phyloP scores from a whole-genome alignment of 495 filamentous ascomycete genomes.

The Bombardia bombarda region DNA sequence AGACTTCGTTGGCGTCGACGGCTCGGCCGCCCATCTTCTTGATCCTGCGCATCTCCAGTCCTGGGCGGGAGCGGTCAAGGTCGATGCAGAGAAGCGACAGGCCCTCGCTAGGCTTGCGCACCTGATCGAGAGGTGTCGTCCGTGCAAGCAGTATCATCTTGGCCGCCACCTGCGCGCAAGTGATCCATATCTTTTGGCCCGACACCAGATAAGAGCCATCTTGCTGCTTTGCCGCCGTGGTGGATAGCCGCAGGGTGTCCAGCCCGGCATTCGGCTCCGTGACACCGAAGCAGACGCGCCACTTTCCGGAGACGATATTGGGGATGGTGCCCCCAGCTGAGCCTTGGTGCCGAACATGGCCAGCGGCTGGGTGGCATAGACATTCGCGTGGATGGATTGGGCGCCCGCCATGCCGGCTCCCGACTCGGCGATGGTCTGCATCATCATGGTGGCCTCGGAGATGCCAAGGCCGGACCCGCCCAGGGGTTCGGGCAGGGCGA shows the following conservation, averaged over 20 bases:
- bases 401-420: slow-evolving; percentile 74
- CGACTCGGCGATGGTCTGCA: slow-evolving; percentile 71
- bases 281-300: slow-evolving; percentile 61
- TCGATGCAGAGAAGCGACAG: slow-evolving; percentile 72
- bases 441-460: slow-evolving; percentile 77
- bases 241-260: slow-evolving; percentile 62
- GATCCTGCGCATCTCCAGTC: slow-evolving; percentile 60
- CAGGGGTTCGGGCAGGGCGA: slow-evolving; percentile 63
- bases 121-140: slow-evolving; percentile 58
- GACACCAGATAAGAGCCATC: slow-evolving; percentile 52
- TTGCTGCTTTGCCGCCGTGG: slow-evolving; percentile 43
- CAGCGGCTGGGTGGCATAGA: slow-evolving; percentile 72
- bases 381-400: slow-evolving; percentile 64
- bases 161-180: slow-evolving; percentile 65
- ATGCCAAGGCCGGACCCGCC: slow-evolving; percentile 72
- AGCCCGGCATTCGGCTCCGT: slow-evolving; percentile 61
- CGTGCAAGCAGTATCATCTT: slow-evolving; percentile 75
- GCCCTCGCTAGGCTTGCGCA: slow-evolving; percentile 58
- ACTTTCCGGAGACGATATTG: slow-evolving; percentile 59
- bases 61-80: slow-evolving; percentile 48
- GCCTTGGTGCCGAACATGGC: slow-evolving; percentile 58
- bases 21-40: slow-evolving; percentile 76
- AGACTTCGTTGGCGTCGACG: slow-evolving; percentile 77
- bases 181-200: slow-evolving; percentile 81
- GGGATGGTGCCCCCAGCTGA: slow-evolving; percentile 55